phyloP scores from a whole-genome alignment of 176 grass and related monocot genomes.

The Pharus latifolius region DNA sequence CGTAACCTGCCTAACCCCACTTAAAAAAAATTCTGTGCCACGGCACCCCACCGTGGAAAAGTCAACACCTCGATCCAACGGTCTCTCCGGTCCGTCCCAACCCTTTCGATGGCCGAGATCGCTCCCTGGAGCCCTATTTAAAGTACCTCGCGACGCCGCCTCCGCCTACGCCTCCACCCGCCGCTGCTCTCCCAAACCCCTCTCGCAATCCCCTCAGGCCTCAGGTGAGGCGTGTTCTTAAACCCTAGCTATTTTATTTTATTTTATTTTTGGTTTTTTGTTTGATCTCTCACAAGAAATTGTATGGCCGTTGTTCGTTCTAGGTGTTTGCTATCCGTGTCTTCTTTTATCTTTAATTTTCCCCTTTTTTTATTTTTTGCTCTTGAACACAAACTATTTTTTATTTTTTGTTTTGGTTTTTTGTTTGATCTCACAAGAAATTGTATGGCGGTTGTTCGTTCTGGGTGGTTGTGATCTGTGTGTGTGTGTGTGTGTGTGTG shows the following conservation, averaged over 20 bases:
- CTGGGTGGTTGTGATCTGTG: background rate
- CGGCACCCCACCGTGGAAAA: background rate
- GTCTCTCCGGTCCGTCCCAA: background rate
- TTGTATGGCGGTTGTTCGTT: background rate
- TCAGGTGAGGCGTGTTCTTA: conserved; percentile 25
- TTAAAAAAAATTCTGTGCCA: background rate
- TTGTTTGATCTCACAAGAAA: background rate
- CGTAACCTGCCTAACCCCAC: background rate
- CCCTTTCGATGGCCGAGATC: background rate
- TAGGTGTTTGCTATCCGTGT: too few relatives aligned
- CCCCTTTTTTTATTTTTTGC: too few relatives aligned
- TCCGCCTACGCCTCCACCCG: background rate
- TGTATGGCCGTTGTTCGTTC: background rate
- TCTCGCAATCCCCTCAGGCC: background rate
- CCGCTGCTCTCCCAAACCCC: conserved; percentile 18
- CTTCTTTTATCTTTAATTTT: too few relatives aligned
- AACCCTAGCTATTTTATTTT: background rate
- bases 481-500: background rate
- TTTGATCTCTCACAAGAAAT: background rate
- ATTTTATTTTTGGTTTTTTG: background rate
- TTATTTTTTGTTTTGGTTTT: background rate
- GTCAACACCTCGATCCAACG: background rate
- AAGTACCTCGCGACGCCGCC: background rate
- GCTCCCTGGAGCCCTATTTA: background rate
- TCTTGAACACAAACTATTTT: conserved; percentile 10